Evolutionary conservation across 2,329 filamentous ascomycete species (phyloP).

Genomic region (Tolypocladium tundrense): DNA sequence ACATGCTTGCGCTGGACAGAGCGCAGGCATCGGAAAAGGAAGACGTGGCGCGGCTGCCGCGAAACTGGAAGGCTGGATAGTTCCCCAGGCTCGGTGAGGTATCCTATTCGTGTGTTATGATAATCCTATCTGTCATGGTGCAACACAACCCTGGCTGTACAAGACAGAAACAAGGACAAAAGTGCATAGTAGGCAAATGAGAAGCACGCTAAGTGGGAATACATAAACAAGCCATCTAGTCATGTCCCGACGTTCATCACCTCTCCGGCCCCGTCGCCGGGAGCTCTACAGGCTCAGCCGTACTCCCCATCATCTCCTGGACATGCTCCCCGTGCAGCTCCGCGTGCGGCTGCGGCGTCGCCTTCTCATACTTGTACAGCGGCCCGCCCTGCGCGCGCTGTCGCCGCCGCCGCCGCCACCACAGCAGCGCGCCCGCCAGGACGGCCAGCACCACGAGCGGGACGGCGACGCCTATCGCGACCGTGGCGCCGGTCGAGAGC

Average conservation of each 20-base stretch:
- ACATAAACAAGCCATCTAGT: not conserved
- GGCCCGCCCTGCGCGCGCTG: not conserved
- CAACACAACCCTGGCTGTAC: too few relatives aligned
- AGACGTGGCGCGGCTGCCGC: too few relatives aligned
- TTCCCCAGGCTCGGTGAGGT: too few relatives aligned
- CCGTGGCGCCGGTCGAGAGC: constrained; percentile 12
- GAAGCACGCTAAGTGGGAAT: not conserved
- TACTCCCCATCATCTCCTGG: constrained; percentile 1
- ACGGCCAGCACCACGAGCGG: constrained; percentile 16
- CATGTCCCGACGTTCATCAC: not conserved
- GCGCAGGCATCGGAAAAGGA: too few relatives aligned
- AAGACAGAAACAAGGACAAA: too few relatives aligned
- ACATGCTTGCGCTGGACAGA: too few relatives aligned
- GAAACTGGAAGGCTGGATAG: not conserved
- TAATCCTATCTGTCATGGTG: too few relatives aligned
- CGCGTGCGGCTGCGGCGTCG: not conserved
- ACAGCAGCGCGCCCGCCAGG: constrained; percentile 14
- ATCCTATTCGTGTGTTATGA: too few relatives aligned
- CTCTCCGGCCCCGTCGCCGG: not conserved
- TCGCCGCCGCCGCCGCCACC: constrained; percentile 9
- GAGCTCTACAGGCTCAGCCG: not conserved
- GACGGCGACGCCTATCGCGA: constrained; percentile 19
- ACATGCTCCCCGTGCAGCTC: not conserved
- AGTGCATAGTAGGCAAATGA: not conserved
- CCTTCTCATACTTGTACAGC: not conserved